Evolutionary conservation across 2,329 filamentous ascomycete genomes (phyloP), one percentile per base, ranked within the genome.

Genomic region (Sphaceloma murrayae): DNA sequence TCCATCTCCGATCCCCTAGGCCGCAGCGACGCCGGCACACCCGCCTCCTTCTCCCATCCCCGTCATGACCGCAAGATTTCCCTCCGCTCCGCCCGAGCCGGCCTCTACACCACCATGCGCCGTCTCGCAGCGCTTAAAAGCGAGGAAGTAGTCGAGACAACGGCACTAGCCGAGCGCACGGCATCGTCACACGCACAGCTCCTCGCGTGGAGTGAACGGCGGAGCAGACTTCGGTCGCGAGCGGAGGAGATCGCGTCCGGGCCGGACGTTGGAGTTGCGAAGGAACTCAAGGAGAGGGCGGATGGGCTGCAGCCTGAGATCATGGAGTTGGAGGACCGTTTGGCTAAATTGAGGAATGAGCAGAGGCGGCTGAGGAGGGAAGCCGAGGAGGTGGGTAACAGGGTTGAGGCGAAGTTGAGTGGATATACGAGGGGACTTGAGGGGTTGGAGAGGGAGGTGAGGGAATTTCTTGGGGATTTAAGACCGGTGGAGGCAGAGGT

Each of bases 331-430:
- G 81, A 87, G 58, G 69, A 77, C 53, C 73, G 74, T 51, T 66
- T 88, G 2, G 66, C 69, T 17, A 69, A 69, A 2, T 67, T 86
- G 62, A 76, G 76, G 53, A 72, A 69, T 34, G 68, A 74, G 19
- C 75, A 78, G 51, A 66, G 70, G n/a, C 72, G 70, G 56, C 60
- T 87, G 0, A 63, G 73, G 49, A 69, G 70, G 2, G 70, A 75
- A 54, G 75, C 85, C 34, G 68, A 74, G 5, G 76, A 80, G 45
- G 70, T 77, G 1, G 71, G 72, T 50, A 86, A 80, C 52, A 70
- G 72, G 44, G 68, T 80, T 27, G 82, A 86, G 57, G 78, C 82
- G 2, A 77, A 77, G n/a, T 59, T 86, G 10, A 83, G 80, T 45
- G 80, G 80, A 0, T 87, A 85, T 58, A 75, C 72, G 14, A 74